Conservation (phyloP, 805 yeast species). For the Starmerella sirachaensis region DNA sequence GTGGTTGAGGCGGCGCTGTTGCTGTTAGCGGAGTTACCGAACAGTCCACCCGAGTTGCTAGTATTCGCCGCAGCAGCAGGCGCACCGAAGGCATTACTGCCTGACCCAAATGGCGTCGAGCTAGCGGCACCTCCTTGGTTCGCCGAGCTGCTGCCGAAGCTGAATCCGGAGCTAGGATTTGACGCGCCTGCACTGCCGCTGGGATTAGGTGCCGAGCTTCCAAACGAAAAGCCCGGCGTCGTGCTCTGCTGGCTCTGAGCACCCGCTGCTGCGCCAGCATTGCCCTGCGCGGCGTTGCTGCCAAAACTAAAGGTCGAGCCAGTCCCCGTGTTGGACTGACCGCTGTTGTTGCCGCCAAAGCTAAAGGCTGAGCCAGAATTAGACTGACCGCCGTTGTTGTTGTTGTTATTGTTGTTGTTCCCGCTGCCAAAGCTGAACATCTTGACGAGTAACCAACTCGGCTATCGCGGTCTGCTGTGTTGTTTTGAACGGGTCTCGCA, state of each 20-base stretch:
- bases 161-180: neutral
- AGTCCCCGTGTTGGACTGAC: no score
- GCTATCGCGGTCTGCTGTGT: no score
- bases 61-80: neutral
- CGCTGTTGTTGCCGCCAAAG: no score
- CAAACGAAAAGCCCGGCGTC: no score
- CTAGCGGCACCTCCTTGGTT: no score
- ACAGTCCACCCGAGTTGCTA: neutral
- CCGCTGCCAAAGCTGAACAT: constrained; percentile 7
- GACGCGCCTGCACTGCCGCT: neutral
- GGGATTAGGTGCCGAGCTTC: constrained; percentile 4
- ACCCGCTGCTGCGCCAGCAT: no score
- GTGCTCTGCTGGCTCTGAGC: no score
- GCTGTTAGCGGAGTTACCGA: neutral
- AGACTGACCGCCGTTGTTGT: constrained; percentile 1
- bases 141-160: neutral
- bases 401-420: neutral
- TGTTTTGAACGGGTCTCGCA: no score
- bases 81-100: neutral
- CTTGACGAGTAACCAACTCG: no score
- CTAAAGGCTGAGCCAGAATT: neutral
- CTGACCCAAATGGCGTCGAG: neutral
- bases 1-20: neutral
- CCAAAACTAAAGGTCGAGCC: no score
- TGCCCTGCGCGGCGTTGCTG: no score